Conservation (phyloP, 768 basidiomycete genomes). For the Ramaria sp. region DNA sequence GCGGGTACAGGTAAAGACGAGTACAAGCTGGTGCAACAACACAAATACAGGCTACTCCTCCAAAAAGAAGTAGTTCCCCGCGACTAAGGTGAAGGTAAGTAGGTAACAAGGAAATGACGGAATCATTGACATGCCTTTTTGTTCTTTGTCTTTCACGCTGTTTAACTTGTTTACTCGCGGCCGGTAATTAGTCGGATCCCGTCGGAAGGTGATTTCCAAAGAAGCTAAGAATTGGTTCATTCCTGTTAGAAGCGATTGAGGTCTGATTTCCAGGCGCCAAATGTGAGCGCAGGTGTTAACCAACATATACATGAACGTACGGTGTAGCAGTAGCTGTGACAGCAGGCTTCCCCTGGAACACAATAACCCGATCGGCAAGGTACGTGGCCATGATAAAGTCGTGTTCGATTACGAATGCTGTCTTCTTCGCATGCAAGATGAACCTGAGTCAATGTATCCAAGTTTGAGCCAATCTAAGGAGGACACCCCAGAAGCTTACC, state of each 20-base stretch:
- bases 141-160: constrained; percentile 81
- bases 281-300: neutral
- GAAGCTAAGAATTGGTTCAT: constrained; percentile 98
- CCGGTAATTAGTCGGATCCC: constrained; percentile 91
- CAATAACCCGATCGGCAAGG: constrained; percentile 94
- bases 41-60: constrained; percentile 47
- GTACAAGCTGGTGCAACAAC: neutral
- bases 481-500: constrained; percentile 31
- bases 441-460: constrained; percentile 37
- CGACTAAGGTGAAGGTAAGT: constrained; percentile 28
- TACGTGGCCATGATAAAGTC: constrained; percentile 99
- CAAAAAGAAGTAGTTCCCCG: constrained; percentile 89
- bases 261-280: constrained; percentile 32
- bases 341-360: constrained; percentile 83
- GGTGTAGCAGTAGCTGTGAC: constrained; percentile 82
- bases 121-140: constrained; percentile 51
- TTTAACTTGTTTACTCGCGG: constrained; percentile 80
- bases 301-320: constrained; percentile 33
- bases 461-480: neutral
- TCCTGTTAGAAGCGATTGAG: constrained; percentile 87
- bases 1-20: no score
- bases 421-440: constrained; percentile 94
- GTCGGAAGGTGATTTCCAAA: constrained; percentile 94
- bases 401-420: constrained; percentile 98
- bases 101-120: neutral